Conservation (phyloP, 106 monocot genomes). For the Dioscorea alata region DNA sequence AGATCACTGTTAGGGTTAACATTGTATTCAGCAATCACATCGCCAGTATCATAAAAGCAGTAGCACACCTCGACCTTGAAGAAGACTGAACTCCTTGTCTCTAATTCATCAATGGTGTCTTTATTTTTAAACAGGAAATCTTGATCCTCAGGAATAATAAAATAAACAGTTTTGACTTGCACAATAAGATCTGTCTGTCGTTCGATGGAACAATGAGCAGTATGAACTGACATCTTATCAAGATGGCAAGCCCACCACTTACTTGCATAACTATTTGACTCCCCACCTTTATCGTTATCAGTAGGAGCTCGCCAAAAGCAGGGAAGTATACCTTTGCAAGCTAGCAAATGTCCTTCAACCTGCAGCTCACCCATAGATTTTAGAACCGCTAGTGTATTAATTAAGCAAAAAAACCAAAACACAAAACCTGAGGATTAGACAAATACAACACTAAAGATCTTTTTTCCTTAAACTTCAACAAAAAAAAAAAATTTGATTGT, state of each 20-base stretch:
- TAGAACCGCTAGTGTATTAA: neutral
- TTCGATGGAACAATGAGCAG: slow-evolving; percentile 39
- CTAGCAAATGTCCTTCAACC: slow-evolving; percentile 46
- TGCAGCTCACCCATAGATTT: slow-evolving; percentile 17
- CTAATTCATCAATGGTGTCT: neutral
- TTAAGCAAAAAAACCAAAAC: too few relatives aligned
- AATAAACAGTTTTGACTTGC: slow-evolving; percentile 37
- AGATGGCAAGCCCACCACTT: slow-evolving; percentile 57
- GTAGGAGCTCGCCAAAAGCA: slow-evolving; percentile 94
- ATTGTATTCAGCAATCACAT: slow-evolving; percentile 61
- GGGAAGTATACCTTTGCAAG: slow-evolving; percentile 54
- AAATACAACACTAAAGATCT: neutral
- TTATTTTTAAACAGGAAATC: slow-evolving; percentile 2
- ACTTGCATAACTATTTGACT: slow-evolving; percentile 41
- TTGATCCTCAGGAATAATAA: slow-evolving; percentile 22
- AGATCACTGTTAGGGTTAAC: slow-evolving; percentile 57
- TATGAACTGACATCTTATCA: slow-evolving; percentile 43
- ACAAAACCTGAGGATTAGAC: too few relatives aligned
- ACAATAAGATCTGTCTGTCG: slow-evolving; percentile 36
- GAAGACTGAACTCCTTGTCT: slow-evolving; percentile 12
- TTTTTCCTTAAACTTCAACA: neutral
- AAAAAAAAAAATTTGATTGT: neutral
- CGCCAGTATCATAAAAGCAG: slow-evolving; percentile 59
- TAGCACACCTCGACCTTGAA: slow-evolving; percentile 41
- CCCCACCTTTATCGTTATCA: slow-evolving; percentile 95